These are phyloP conservation scores for Bryoerythrophyllum caledonicum DNA, from an alignment of 225 moss, liverwort and hornwort genomes.

Conservation along the genomic window DNA sequence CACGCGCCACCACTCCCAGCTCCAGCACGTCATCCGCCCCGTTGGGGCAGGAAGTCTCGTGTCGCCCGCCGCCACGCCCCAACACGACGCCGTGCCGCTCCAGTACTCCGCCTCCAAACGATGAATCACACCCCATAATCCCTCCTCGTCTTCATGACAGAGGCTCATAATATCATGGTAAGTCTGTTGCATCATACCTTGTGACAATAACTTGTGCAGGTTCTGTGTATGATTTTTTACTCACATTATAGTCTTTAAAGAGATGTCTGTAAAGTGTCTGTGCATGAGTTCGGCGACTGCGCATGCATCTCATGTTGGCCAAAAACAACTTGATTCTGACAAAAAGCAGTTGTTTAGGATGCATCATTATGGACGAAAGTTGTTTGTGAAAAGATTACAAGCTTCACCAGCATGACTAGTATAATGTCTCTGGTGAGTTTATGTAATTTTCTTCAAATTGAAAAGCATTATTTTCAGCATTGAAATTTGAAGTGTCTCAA, in stretches of 20 bases:
- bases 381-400: background rate
- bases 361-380: too few species aligned
- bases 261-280: too few species aligned
- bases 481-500: background rate
- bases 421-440: background rate
- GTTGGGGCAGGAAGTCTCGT: background rate
- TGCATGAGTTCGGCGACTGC: too few species aligned
- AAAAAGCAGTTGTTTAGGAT: too few species aligned
- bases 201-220: slow-evolving; percentile 32
- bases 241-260: background rate
- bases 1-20: slow-evolving; percentile 42
- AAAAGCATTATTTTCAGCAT: background rate
- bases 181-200: slow-evolving; percentile 17
- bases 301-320: too few species aligned
- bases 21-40: slow-evolving; percentile 54
- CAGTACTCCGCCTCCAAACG: slow-evolving; percentile 32
- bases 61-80: slow-evolving; percentile 39
- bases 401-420: background rate
- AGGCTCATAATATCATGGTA: too few species aligned
- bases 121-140: background rate
- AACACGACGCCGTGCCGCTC: slow-evolving; percentile 50
- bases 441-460: background rate
- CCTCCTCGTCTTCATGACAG: too few species aligned
- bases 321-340: too few species aligned
- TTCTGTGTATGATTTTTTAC: slow-evolving; percentile 25